A percentile compares a stretch with the other conserved stretches of the same genome.
These are phyloP conservation scores for Boletellus ananas DNA, from an alignment of 768 basidiomycete genomes.

Conservation along the genomic window DNA sequence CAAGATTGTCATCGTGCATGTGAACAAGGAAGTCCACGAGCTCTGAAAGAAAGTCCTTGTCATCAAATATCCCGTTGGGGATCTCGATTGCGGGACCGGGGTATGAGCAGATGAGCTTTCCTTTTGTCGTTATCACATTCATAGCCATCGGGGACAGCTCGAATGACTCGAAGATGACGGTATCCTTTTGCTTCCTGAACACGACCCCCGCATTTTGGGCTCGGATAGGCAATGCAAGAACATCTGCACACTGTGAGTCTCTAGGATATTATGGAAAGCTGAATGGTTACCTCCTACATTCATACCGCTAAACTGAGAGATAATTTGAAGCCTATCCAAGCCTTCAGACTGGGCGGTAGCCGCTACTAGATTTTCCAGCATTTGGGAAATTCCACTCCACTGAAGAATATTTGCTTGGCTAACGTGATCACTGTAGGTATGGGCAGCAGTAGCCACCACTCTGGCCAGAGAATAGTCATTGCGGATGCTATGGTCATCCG, in stretches of 20 bases:
- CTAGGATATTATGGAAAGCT: neutral
- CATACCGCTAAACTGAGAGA: conserved; percentile 6
- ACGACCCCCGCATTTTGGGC: conserved; percentile 48
- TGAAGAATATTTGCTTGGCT: neutral
- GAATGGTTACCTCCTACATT: conserved; percentile 18
- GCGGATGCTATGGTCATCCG: neutral
- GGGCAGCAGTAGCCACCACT: neutral
- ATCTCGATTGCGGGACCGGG: conserved; percentile 41
- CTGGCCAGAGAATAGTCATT: neutral
- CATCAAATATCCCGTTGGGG: conserved; percentile 24
- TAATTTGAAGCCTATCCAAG: neutral
- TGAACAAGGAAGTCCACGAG: conserved; percentile 36
- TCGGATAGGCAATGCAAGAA: conserved; percentile 36
- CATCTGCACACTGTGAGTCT: conserved; percentile 26
- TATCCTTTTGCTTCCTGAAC: conserved; percentile 25
- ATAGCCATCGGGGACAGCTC: conserved; percentile 35
- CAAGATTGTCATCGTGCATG: conserved; percentile 27
- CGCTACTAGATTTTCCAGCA: neutral
- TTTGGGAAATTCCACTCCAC: neutral
- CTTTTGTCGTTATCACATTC: conserved; percentile 32
- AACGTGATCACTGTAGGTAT: neutral
- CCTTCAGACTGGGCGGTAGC: neutral
- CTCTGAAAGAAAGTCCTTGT: conserved; percentile 30
- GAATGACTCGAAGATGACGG: conserved; percentile 41
- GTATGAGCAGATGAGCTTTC: conserved; percentile 41